phyloP scores from a whole-genome alignment of 2,329 filamentous ascomycete species.

The Ophiostoma pallidulum region DNA sequence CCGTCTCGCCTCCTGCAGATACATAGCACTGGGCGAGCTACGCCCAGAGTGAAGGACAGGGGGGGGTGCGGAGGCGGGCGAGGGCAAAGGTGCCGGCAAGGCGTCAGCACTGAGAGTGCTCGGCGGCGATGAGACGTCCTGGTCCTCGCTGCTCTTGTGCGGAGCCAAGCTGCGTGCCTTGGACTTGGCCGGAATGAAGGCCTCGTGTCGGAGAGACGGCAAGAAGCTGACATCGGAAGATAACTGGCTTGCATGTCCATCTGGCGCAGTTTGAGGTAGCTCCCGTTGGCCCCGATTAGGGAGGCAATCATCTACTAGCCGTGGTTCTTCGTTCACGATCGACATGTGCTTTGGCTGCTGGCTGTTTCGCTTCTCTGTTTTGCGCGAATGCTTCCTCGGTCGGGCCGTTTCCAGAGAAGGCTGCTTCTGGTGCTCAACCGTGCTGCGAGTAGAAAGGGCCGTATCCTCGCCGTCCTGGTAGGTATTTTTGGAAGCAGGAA shows the following conservation, averaged over 20 bases:
- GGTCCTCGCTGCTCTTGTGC: not conserved
- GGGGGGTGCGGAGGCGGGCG: not conserved
- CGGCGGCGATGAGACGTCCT: not conserved
- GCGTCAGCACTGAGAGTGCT: no score
- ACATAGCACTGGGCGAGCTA: constrained; percentile 23
- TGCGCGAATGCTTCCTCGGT: not conserved
- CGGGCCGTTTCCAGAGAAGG: not conserved
- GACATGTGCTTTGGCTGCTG: constrained; percentile 11
- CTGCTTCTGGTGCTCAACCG: not conserved
- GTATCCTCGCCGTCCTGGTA: not conserved
- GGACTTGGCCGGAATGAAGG: constrained; percentile 24
- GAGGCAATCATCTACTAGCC: not conserved
- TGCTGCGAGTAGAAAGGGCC: not conserved
- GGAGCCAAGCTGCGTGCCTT: constrained; percentile 7
- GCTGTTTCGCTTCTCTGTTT: constrained; percentile 9
- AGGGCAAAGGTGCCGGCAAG: no score
- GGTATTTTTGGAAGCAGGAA: not conserved
- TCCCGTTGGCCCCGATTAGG: not conserved
- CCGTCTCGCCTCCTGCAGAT: constrained; percentile 29
- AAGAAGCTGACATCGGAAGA: constrained; percentile 24
- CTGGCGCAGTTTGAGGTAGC: not conserved
- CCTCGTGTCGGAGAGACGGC: constrained; percentile 31
- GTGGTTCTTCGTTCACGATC: constrained; percentile 3
- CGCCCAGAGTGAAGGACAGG: constrained; percentile 3
- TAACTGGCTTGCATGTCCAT: not conserved